These are phyloP conservation scores for Blastobotrys elegans DNA, from an alignment of 1,139 yeast species.

Conservation along the genomic window DNA sequence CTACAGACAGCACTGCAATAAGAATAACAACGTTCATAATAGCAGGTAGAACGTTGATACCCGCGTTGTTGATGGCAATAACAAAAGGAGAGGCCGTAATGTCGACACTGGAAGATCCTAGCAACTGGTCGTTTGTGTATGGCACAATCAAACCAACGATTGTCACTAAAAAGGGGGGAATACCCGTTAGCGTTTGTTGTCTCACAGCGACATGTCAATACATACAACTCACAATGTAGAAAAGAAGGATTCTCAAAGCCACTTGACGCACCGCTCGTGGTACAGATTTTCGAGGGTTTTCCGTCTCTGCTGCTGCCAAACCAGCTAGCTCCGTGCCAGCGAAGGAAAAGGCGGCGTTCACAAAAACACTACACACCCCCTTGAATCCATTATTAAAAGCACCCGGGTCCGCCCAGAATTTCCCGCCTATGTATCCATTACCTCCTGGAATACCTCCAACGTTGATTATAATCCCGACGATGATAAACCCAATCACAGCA, in stretches of 20 bases:
- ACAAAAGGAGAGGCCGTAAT: constrained; percentile 70
- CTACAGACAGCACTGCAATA: constrained; percentile 64
- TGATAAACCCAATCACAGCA: constrained; percentile 59
- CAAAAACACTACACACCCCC: constrained; percentile 79
- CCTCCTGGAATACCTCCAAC: constrained; percentile 64
- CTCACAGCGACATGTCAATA: no score
- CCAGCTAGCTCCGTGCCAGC: constrained; percentile 83
- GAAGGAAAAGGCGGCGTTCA: constrained; percentile 81
- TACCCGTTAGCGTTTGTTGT: no score
- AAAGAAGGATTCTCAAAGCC: constrained; percentile 63
- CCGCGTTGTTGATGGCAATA: constrained; percentile 55
- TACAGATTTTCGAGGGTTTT: constrained; percentile 62
- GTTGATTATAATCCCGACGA: constrained; percentile 55
- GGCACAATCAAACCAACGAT: constrained; percentile 64
- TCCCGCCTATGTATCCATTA: constrained; percentile 54
- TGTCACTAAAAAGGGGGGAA: constrained; percentile 50
- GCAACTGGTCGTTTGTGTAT: constrained; percentile 45
- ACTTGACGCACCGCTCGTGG: constrained; percentile 71
- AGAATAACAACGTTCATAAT: constrained; percentile 70
- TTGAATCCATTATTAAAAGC: constrained; percentile 63
- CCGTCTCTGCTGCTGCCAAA: constrained; percentile 79
- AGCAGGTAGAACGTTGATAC: constrained; percentile 58
- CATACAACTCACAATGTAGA: constrained; percentile 61
- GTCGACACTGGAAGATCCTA: constrained; percentile 44
- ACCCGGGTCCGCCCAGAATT: constrained; percentile 59